Percentiles rank a stretch among this genome's conserved stretches.
Conservation (phyloP, 2,329 filamentous ascomycete species). For the Hymenoscyphus linearis region DNA sequence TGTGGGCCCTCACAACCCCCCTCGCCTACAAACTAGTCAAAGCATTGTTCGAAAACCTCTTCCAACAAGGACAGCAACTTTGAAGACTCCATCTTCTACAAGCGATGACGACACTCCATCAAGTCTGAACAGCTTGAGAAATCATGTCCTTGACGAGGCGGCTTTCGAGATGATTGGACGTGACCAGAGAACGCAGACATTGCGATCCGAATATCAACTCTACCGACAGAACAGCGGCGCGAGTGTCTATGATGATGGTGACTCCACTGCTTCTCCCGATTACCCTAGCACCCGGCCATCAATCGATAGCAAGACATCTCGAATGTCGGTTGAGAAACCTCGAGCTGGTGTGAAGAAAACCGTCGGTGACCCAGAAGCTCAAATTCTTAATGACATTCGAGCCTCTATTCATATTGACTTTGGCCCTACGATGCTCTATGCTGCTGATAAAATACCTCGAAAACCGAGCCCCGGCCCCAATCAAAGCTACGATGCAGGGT, state of each 20-base stretch:
- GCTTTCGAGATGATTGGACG: conserved; percentile 39
- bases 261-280: conserved; percentile 63
- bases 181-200: conserved; percentile 12
- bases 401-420: conserved; percentile 66
- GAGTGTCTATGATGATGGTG: conserved; percentile 54
- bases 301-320: conserved; percentile 38
- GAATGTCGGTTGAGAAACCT: conserved; percentile 56
- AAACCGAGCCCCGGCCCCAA: conserved; percentile 55
- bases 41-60: conserved; percentile 48
- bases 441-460: conserved; percentile 13
- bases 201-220: conserved; percentile 22
- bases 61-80: conserved; percentile 36
- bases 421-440: conserved; percentile 66
- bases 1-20: conserved; percentile 11
- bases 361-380: conserved; percentile 50
- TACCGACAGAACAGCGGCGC: conserved; percentile 31
- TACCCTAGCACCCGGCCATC: conserved; percentile 61
- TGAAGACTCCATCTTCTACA: conserved; percentile 35
- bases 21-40: conserved; percentile 37
- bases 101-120: conserved; percentile 33
- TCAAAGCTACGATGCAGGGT: conserved; percentile 49
- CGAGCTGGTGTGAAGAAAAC: conserved; percentile 77
- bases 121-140: conserved; percentile 37
- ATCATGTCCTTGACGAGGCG: conserved; percentile 42
- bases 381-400: conserved; percentile 31